phyloP scores from a whole-genome alignment of 441 rosid species.

The Erodium chrysanthum region DNA sequence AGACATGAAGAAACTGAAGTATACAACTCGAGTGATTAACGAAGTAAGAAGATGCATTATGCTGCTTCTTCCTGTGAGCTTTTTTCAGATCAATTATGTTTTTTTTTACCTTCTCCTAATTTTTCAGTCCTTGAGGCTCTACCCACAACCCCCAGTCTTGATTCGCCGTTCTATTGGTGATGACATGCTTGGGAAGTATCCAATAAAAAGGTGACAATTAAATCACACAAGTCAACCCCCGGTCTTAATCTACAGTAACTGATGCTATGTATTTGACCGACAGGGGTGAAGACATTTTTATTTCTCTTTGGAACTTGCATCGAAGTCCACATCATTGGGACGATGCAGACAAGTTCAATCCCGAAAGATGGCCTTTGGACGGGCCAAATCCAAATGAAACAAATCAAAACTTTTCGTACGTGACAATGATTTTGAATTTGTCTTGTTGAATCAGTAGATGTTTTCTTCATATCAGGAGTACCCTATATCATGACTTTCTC shows the following conservation, averaged over 20 bases:
- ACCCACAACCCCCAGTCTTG: slow-evolving; percentile 96
- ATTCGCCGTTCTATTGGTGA: slow-evolving; percentile 74
- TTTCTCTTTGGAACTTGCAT: slow-evolving; percentile 91
- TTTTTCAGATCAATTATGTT: neutral
- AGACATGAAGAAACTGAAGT: slow-evolving; percentile 83
- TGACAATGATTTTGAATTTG: neutral
- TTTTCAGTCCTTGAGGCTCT: slow-evolving; percentile 77
- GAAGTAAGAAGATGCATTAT: slow-evolving; percentile 42
- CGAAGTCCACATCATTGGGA: slow-evolving; percentile 81
- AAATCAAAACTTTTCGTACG: slow-evolving; percentile 82
- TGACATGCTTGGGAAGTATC: slow-evolving; percentile 77
- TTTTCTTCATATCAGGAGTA: too few species aligned
- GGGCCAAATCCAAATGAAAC: slow-evolving; percentile 97
- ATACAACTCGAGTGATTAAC: slow-evolving; percentile 85
- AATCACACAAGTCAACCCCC: too few species aligned
- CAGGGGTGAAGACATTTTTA: slow-evolving; percentile 88
- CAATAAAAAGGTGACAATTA: slow-evolving; percentile 49
- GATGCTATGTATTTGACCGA: slow-evolving; percentile 2
- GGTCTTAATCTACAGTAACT: neutral
- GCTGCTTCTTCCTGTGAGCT: neutral
- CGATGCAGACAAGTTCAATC: slow-evolving; percentile 68
- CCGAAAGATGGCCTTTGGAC: slow-evolving; percentile 96
- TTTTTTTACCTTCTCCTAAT: slow-evolving; percentile 12
- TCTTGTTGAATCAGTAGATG: too few species aligned
- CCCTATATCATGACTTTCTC: neutral